Percentiles rank a stretch among this genome's conserved stretches.
Conservation (phyloP, 2,329 filamentous ascomycete genomes). For the Trichoderma simmonsii region DNA sequence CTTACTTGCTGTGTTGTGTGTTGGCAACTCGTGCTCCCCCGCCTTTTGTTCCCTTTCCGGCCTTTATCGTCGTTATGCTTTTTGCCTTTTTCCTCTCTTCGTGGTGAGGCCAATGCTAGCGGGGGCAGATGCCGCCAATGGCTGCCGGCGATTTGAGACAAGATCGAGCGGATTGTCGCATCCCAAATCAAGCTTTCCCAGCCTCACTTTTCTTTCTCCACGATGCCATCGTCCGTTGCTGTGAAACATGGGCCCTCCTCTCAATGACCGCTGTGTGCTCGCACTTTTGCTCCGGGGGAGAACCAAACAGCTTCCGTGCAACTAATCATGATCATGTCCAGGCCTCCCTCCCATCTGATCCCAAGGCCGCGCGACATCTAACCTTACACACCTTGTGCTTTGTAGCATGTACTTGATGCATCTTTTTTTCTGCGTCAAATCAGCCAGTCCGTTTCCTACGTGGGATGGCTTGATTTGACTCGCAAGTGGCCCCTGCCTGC, state of each 20-base stretch:
- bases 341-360: not conserved
- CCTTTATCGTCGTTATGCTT: not conserved
- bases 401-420: not conserved
- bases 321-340: not conserved
- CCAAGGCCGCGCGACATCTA: not conserved
- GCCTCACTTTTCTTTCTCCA: not conserved
- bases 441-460: not conserved
- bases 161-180: not conserved
- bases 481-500: not conserved
- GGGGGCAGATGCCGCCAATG: not conserved
- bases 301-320: not conserved
- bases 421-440: not conserved
- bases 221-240: conserved; percentile 4
- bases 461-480: conserved; percentile 19
- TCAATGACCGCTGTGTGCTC: not conserved
- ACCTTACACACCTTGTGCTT: not conserved
- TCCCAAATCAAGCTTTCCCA: not conserved
- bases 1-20: not conserved
- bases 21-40: not conserved
- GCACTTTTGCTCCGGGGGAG: not conserved
- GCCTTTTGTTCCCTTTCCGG: not conserved
- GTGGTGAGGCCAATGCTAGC: not conserved
- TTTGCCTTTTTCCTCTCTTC: not conserved
- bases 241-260: not conserved
- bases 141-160: not conserved